Evolutionary conservation across 2,329 filamentous ascomycete species (phyloP).

Genomic region (Metarhizium humberi): DNA sequence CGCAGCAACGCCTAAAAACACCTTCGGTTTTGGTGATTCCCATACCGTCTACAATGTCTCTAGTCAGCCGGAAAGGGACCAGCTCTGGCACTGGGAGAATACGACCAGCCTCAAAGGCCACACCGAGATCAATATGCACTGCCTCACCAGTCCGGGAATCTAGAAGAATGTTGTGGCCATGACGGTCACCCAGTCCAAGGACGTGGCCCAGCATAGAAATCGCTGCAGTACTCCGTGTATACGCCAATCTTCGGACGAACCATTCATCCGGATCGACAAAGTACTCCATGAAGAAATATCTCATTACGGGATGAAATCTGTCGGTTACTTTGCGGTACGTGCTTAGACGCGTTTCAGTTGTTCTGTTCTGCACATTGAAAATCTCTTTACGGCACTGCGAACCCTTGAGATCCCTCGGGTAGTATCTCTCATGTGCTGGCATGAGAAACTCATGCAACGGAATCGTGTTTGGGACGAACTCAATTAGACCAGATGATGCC

Average conservation of each 20-base stretch:
- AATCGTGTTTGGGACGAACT: constrained; percentile 91
- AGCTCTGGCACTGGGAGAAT: constrained; percentile 93
- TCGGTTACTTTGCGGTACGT: constrained; percentile 72
- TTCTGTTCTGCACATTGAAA: constrained; percentile 57
- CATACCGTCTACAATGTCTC: constrained; percentile 96
- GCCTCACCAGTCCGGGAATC: constrained; percentile 86
- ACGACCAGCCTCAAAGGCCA: constrained; percentile 93
- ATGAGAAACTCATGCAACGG: constrained; percentile 87
- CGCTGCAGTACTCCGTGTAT: constrained; percentile 86
- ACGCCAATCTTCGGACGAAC: constrained; percentile 83
- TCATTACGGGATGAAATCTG: constrained; percentile 84
- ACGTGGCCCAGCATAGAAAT: constrained; percentile 94
- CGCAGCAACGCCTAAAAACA: constrained; percentile 94
- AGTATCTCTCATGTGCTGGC: constrained; percentile 80
- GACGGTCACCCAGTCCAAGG: constrained; percentile 84
- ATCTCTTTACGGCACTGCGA: constrained; percentile 74
- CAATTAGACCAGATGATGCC: constrained; percentile 78
- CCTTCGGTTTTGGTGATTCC: constrained; percentile 91
- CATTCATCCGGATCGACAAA: constrained; percentile 93
- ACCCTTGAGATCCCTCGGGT: constrained; percentile 73
- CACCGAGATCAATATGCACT: constrained; percentile 92
- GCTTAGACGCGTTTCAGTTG: constrained; percentile 60
- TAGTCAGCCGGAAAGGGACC: constrained; percentile 87
- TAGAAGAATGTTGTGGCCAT: constrained; percentile 93
- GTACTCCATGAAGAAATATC: constrained; percentile 93